These are phyloP conservation scores for Pythium pyrilobum DNA, from an alignment of 352 stramenopile species.

Conservation along the genomic window DNA sequence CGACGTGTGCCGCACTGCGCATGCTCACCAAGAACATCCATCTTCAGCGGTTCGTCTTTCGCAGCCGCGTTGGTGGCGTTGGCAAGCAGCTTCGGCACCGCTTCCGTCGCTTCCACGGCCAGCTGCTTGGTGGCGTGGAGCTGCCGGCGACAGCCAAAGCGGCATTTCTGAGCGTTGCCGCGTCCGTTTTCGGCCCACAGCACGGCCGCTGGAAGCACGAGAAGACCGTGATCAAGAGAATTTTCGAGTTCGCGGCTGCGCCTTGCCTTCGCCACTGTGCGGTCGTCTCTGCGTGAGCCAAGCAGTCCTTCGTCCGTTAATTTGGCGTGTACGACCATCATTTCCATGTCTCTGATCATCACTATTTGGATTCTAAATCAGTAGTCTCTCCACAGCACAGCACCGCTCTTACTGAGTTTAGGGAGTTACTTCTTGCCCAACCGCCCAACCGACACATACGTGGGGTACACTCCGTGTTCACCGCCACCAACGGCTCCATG, in stretches of 20 bases:
- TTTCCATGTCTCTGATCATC: not conserved
- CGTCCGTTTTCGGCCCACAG: not conserved
- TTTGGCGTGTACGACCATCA: not conserved
- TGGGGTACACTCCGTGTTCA: not conserved
- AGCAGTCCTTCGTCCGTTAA: not conserved
- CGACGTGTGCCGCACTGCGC: not conserved
- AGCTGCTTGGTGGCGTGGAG: not conserved
- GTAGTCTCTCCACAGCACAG: not conserved
- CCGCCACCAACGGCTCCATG: not conserved
- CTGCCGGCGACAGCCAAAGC: not conserved
- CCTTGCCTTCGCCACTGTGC: not conserved
- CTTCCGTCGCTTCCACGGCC: not conserved
- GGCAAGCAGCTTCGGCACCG: not conserved
- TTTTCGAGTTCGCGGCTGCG: not conserved
- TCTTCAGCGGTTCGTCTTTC: constrained; percentile 8
- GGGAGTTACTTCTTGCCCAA: no score
- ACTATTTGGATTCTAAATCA: not conserved
- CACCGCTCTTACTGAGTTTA: not conserved
- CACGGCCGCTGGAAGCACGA: not conserved
- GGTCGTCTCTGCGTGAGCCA: not conserved
- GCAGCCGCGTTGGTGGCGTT: not conserved
- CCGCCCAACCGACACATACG: not conserved
- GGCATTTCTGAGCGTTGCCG: not conserved
- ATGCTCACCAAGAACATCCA: constrained; percentile 4
- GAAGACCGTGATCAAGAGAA: not conserved